These are phyloP conservation scores for Globisporangium middletonii DNA, from an alignment of 352 stramenopile genomes.

Conservation along the genomic window DNA sequence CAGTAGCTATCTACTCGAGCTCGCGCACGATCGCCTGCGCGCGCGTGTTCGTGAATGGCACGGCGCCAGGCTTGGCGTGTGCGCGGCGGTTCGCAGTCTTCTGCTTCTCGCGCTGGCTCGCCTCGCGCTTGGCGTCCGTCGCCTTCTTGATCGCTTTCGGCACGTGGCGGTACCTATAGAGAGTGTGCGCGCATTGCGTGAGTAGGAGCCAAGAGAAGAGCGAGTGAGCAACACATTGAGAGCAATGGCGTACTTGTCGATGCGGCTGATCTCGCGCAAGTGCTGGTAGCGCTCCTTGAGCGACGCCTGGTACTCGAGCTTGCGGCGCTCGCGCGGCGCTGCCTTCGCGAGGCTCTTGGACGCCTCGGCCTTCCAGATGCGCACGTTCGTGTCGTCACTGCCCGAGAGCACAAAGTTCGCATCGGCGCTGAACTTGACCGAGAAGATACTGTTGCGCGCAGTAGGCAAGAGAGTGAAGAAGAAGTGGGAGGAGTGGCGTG, in stretches of 20 bases:
- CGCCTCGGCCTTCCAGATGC: slow-evolving; percentile 97
- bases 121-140: slow-evolving; percentile 81
- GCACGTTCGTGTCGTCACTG: slow-evolving; percentile 98
- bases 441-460: slow-evolving; percentile 50
- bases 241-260: slow-evolving; percentile 61
- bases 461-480: neutral
- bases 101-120: slow-evolving; percentile 69
- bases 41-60: slow-evolving; percentile 68
- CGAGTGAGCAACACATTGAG: slow-evolving; percentile 2
- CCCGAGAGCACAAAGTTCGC: slow-evolving; percentile 96
- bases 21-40: slow-evolving; percentile 74
- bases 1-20: slow-evolving; percentile 50
- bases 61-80: slow-evolving; percentile 69
- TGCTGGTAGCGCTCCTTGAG: slow-evolving; percentile 95
- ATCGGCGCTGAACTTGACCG: slow-evolving; percentile 83
- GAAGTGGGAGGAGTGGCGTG: neutral
- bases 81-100: slow-evolving; percentile 83
- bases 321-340: slow-evolving; percentile 76
- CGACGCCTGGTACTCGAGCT: slow-evolving; percentile 95
- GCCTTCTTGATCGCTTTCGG: slow-evolving; percentile 98
- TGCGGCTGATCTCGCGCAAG: slow-evolving; percentile 93
- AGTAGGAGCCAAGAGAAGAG: slow-evolving; percentile 1
- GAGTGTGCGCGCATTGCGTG: too few relatives aligned
- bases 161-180: slow-evolving; percentile 87
- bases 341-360: slow-evolving; percentile 92